Percentiles rank a stretch among this genome's conserved stretches.
Evolutionary conservation across 148 eudicot genomes (phyloP).

Genomic region (Pouteria glomerata): DNA sequence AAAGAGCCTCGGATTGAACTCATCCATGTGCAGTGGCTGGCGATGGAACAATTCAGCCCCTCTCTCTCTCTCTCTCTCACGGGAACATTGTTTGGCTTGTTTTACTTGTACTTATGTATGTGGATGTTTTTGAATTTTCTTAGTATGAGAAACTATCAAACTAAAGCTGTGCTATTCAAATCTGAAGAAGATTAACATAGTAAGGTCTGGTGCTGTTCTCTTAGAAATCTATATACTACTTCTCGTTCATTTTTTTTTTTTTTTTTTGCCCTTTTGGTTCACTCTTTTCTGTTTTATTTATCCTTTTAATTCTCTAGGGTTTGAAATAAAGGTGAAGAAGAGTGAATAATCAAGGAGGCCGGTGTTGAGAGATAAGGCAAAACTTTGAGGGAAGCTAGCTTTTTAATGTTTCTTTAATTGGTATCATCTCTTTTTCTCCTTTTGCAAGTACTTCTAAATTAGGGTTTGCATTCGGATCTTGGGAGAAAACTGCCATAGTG

Average conservation of each 20-base stretch:
- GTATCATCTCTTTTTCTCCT: constrained; percentile 6
- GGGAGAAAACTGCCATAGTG: not conserved
- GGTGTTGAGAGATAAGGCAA: not conserved
- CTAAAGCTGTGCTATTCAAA: no score
- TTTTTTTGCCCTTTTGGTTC: constrained; percentile 4
- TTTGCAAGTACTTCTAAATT: constrained; percentile 1
- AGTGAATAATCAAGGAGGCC: not conserved
- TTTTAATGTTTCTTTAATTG: constrained; percentile 2
- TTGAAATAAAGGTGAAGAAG: constrained; percentile 8
- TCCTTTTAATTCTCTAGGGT: not conserved
- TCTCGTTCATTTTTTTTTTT: no score
- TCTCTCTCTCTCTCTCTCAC: no score
- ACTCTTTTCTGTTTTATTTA: constrained; percentile 7
- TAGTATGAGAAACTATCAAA: no score
- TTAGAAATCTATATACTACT: constrained; percentile 4
- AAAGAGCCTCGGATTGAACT: no score
- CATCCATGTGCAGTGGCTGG: no score
- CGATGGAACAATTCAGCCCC: no score
- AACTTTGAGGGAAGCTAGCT: constrained; percentile 3
- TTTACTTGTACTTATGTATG: no score
- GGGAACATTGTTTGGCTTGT: no score
- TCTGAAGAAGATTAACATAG: no score
- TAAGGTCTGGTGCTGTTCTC: constrained; percentile 5
- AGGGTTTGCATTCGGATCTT: constrained; percentile 19
- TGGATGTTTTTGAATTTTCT: no score